Base-by-base conservation (phyloP, 352 stramenopile species). In the Phytophthora constricta region DNA sequence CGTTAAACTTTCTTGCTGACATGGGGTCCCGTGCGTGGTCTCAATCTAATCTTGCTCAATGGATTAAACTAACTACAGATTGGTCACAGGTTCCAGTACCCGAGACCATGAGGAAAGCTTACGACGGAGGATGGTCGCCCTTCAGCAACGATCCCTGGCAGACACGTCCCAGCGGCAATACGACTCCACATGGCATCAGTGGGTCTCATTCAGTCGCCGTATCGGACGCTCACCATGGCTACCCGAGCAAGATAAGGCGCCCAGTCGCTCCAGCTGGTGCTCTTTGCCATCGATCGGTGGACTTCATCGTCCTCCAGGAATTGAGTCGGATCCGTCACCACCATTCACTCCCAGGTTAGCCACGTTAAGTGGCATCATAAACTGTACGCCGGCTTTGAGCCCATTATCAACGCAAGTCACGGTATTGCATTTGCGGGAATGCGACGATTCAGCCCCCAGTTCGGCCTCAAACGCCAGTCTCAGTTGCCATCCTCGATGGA, bases 301-400 rank as follows among this genome's bases (percentile, higher is more conserved):
- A 20, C n/a, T n/a, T n/a, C n/a, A n/a, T n/a, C 19, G 17, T 39
- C 56, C 23, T 20, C 23, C 16, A 19, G 26, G 2, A 25, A 17
- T 7, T 26, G 34, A 22, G 39, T 5, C 19, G 20, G 11, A 42
- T 39, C 31, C 31, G 13, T 39, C 7, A 13, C 31, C 31, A 13
- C 64, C 50, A 48, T 70, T 25, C 43, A 47, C n/a, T 10, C 55
- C 43, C 52, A 64, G n/a, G 11, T 74, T 41, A 66, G 66, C 55
- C 54, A 63, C 37, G 17, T 70, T 22, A 49, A 34, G 7, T 74
- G 66, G 66, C 60, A 56, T 66, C 59, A 74, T 67, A 23, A 20
- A 3, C 22, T 63, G 1, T 26, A 48, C 33, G 9, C 11, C 8
- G 60, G 55, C 9, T 59, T 58, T 33, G 20, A 26, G 2, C 59